Conservation (phyloP, 2,329 filamentous ascomycete genomes). For the Calycina marina region DNA sequence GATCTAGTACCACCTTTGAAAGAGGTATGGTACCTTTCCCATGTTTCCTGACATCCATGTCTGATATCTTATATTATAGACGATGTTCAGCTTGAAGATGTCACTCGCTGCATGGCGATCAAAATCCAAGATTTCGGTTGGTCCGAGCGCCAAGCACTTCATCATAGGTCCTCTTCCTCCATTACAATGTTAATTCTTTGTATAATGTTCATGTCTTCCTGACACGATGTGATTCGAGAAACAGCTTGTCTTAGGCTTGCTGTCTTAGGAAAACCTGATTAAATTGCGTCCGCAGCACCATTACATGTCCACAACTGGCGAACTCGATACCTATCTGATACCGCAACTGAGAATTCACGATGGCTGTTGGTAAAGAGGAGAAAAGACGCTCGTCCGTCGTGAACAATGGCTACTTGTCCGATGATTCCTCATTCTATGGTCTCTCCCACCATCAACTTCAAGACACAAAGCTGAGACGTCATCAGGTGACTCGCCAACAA, state of each 20-base stretch:
- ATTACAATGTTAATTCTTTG: no score
- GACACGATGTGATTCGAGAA: neutral
- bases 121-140: no score
- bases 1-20: slow-evolving; percentile 38
- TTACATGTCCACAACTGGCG: neutral
- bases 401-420: slow-evolving; percentile 16
- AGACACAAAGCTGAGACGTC: slow-evolving; percentile 6
- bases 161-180: no score
- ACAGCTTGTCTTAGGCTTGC: neutral
- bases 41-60: no score
- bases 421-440: slow-evolving; percentile 45
- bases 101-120: no score
- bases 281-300: neutral
- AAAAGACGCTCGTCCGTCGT: slow-evolving; percentile 1
- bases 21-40: no score
- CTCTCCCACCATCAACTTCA: slow-evolving; percentile 6
- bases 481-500: slow-evolving; percentile 39
- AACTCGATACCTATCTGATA: neutral
- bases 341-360: slow-evolving; percentile 2
- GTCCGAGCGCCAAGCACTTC: no score
- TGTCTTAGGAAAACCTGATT: neutral
- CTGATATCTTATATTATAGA: no score
- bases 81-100: no score
- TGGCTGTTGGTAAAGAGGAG: slow-evolving; percentile 8
- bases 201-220: no score